These are phyloP conservation scores for Pythium grandisporangium DNA, from an alignment of 352 stramenopile genomes.

Conservation along the genomic window DNA sequence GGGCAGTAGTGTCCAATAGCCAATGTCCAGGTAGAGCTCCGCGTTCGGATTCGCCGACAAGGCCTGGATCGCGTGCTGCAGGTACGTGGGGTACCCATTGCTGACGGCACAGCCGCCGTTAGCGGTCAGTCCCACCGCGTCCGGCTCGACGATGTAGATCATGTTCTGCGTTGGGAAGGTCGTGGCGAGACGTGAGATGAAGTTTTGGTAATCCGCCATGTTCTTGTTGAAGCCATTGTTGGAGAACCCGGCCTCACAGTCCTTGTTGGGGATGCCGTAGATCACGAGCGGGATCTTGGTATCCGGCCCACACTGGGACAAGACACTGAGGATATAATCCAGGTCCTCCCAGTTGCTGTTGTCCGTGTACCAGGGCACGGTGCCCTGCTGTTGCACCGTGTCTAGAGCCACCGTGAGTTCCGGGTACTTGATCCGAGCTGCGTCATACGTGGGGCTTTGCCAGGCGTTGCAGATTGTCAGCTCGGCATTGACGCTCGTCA, in stretches of 20 bases:
- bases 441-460: slow-evolving; percentile 3
- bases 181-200: slow-evolving; percentile 7
- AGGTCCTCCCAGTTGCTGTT: not conserved
- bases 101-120: slow-evolving; percentile 8
- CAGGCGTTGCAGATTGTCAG: slow-evolving; percentile 8
- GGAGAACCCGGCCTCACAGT: slow-evolving; percentile 17
- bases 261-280: slow-evolving; percentile 24
- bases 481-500: no score
- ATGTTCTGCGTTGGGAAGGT: slow-evolving; percentile 12
- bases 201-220: slow-evolving; percentile 17
- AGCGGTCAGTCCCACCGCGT: slow-evolving; percentile 17
- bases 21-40: slow-evolving; percentile 22
- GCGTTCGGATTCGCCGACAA: slow-evolving; percentile 14
- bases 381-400: slow-evolving; percentile 8
- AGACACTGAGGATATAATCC: not conserved
- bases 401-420: slow-evolving; percentile 8
- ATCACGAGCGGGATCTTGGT: slow-evolving; percentile 19
- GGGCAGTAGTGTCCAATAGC: slow-evolving; percentile 15
- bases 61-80: slow-evolving; percentile 11
- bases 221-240: slow-evolving; percentile 19
- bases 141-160: slow-evolving; percentile 24
- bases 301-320: slow-evolving; percentile 1
- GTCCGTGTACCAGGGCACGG: slow-evolving; percentile 21
- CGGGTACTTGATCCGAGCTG: slow-evolving; percentile 8
- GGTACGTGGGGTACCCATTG: slow-evolving; percentile 13